phyloP scores from a whole-genome alignment of 75 land plant species.

The Cupressus sempervirens region DNA sequence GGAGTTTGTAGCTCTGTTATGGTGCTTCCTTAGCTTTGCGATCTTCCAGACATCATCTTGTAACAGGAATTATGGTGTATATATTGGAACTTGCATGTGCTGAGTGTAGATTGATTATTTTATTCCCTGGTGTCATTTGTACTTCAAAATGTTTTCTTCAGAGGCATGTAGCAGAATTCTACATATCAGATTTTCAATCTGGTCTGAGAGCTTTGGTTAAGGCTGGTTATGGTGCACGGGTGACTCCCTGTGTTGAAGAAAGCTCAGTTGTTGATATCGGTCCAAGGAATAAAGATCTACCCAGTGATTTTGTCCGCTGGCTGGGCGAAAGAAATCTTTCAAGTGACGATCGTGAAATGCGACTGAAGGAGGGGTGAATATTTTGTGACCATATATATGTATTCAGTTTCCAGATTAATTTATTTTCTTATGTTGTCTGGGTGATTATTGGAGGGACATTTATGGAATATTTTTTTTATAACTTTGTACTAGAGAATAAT shows the following conservation, averaged over 20 bases:
- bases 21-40: neutral
- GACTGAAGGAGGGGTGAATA: constrained; percentile 75
- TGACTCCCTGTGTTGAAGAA: constrained; percentile 66
- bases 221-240: constrained; percentile 85
- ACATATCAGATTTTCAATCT: constrained; percentile 77
- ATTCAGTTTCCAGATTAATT: neutral
- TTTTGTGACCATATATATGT: neutral
- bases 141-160: constrained; percentile 18
- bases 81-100: neutral
- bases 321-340: constrained; percentile 64
- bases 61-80: neutral
- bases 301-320: constrained; percentile 64
- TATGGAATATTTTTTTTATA: neutral
- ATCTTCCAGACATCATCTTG: neutral
- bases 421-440: neutral
- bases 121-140: neutral
- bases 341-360: constrained; percentile 63
- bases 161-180: constrained; percentile 84
- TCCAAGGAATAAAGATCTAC: constrained; percentile 52
- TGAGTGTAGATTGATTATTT: neutral
- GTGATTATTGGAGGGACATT: neutral
- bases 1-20: neutral
- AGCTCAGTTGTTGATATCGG: constrained; percentile 50
- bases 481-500: neutral
- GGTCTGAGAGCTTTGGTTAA: constrained; percentile 82